Evolutionary conservation across 441 rosid species (phyloP), one percentile per base, ranked within the genome.

Genomic region (Brassica balearica): DNA sequence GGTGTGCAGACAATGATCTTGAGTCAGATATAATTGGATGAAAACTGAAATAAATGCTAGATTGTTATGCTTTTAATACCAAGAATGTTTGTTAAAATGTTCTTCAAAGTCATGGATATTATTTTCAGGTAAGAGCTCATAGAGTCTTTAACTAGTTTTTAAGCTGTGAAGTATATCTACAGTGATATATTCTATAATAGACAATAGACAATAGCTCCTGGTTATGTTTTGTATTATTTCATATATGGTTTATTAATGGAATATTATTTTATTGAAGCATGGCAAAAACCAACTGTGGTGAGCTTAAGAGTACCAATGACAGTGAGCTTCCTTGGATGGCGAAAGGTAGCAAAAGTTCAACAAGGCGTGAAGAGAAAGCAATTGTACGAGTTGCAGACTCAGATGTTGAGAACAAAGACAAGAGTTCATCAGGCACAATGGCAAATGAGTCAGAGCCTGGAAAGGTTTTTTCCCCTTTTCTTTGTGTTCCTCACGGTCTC

Each of bases 271-370:
- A 63, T 64, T 75, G 71, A 56, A 80, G 82, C 75, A 84, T 82
- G 89, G 77, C 75, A 83, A 82, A 87, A 72, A 82, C 76, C 27
- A 78, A 82, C 58, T 86, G 86, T 43, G 71, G 71, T 58, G 91
- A 88, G 80, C 22, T 32, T 64, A 64, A 64, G 48, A 14, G 68
- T 65, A 17, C 68, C 27, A 17, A 3, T 34, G 25, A 65, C 4
- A 34, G 8, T 65, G 8, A 9, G 4, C 85, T 85, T 75, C 86
- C 89, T 59, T 86, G 90, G 94, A 87, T 84, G 25, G 58, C 89
- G 17, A 87, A 90, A 78, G 85, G 89, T 59, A 84, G 77, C 78
- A 82, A 85, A 83, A 83, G 88, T 62, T 51, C 72, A 3, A 77
- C 82, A 12, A 87, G 86, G 81, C 87, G 86, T 25, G 69, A 81